A percentile compares a stretch with the other conserved stretches of the same genome.
Evolutionary conservation across 2,329 filamentous ascomycete species (phyloP).

Genomic region (Remersonia thermophila): DNA sequence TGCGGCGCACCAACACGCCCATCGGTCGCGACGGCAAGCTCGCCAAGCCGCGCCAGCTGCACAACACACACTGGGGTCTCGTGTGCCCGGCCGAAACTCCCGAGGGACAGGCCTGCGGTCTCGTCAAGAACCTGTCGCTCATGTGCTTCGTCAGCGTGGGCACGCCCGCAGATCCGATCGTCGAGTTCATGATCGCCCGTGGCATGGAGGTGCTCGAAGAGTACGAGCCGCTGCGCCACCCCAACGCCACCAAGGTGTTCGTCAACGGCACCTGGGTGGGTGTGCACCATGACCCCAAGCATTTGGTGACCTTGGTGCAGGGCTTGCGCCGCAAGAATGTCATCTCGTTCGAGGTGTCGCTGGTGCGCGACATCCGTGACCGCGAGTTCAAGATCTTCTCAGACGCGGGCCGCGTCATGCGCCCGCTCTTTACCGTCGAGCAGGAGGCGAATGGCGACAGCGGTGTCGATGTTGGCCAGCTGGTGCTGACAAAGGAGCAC

Average conservation of each 20-base stretch:
- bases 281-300: slow-evolving; percentile 77
- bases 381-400: slow-evolving; percentile 98
- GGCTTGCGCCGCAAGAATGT: slow-evolving; percentile 68
- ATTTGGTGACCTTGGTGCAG: slow-evolving; percentile 68
- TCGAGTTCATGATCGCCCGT: slow-evolving; percentile 89
- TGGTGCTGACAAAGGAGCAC: slow-evolving; percentile 75
- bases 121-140: slow-evolving; percentile 93
- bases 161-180: slow-evolving; percentile 77
- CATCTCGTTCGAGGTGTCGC: slow-evolving; percentile 83
- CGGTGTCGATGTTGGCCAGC: slow-evolving; percentile 46
- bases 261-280: slow-evolving; percentile 98
- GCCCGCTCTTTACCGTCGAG: slow-evolving; percentile 87
- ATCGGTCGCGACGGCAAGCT: slow-evolving; percentile 97
- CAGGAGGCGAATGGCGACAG: slow-evolving; percentile 66
- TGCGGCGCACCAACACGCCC: slow-evolving; percentile 92
- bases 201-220: slow-evolving; percentile 97
- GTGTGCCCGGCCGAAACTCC: slow-evolving; percentile 96
- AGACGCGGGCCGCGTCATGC: slow-evolving; percentile 87
- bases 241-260: slow-evolving; percentile 93
- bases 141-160: slow-evolving; percentile 99
- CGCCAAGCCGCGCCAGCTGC: slow-evolving; percentile 91
- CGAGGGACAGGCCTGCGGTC: slow-evolving; percentile 93
- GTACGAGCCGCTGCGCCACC: slow-evolving; percentile 74
- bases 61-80: slow-evolving; percentile 97
- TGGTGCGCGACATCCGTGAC: slow-evolving; percentile 92